Conservation (phyloP, 371 early-diverging fungal genomes). For the Actinomortierella ambigua region DNA sequence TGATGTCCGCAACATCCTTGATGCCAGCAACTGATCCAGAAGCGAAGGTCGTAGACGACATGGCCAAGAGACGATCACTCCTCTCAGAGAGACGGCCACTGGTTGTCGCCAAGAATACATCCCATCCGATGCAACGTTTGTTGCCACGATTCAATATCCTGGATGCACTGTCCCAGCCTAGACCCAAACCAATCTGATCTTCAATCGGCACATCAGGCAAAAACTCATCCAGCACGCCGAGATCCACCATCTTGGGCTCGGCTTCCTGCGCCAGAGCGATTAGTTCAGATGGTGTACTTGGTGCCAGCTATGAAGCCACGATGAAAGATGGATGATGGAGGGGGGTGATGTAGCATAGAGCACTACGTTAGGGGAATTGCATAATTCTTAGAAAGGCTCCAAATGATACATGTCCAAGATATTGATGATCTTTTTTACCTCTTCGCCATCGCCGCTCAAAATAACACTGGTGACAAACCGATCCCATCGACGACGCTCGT, state of each 20-base stretch:
- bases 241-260: slow-evolving; percentile 20
- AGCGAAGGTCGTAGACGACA: not conserved
- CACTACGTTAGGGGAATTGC: not conserved
- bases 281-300: slow-evolving; percentile 36
- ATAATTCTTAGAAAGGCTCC: no score
- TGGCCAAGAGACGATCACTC: not conserved
- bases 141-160: slow-evolving; percentile 2
- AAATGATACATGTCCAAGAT: not conserved
- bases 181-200: slow-evolving; percentile 21
- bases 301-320: slow-evolving; percentile 28
- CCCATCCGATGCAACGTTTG: slow-evolving; percentile 19
- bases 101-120: slow-evolving; percentile 19
- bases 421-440: slow-evolving; percentile 14
- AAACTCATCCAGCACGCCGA: slow-evolving; percentile 12
- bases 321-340: no score
- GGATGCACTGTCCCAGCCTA: slow-evolving; percentile 28
- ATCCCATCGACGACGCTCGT: slow-evolving; percentile 29
- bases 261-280: slow-evolving; percentile 30
- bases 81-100: slow-evolving; percentile 17
- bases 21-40: not conserved
- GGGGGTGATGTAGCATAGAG: not conserved
- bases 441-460: slow-evolving; percentile 39
- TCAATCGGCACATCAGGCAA: slow-evolving; percentile 33
- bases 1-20: not conserved
- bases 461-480: slow-evolving; percentile 39